Percentiles rank a stretch among this genome's conserved stretches.
Evolutionary conservation across 768 basidiomycete species (phyloP).

Genomic region (Leccinum broughii): DNA sequence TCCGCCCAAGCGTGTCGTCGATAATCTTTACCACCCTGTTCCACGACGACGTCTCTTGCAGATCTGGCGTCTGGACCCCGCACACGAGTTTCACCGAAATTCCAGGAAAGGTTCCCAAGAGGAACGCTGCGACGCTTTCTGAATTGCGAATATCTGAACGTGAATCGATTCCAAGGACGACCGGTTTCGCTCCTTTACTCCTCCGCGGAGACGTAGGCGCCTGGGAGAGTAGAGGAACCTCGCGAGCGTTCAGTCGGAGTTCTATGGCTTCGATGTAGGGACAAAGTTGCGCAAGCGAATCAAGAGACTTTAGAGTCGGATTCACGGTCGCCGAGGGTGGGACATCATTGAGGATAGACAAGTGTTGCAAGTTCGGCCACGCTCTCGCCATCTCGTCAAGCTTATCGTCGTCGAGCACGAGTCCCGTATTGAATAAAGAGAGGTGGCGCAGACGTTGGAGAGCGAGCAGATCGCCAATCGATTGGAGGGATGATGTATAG

Average conservation of each 20-base stretch:
- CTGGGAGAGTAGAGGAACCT: conserved; percentile 8
- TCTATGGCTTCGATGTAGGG: conserved; percentile 18
- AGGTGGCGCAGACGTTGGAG: conserved; percentile 16
- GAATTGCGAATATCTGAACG: conserved; percentile 24
- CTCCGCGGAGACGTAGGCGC: background rate
- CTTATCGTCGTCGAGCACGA: conserved; percentile 15
- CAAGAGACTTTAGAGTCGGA: conserved; percentile 13
- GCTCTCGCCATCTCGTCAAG: conserved; percentile 19
- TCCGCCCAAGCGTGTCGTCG: conserved; percentile 16
- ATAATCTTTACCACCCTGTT: conserved; percentile 21
- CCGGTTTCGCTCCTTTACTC: conserved; percentile 4
- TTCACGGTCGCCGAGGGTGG: conserved; percentile 8
- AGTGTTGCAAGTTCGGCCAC: conserved; percentile 21
- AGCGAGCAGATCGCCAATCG: conserved; percentile 9
- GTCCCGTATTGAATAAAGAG: conserved; percentile 11
- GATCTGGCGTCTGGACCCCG: conserved; percentile 5
- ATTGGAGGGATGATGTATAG: conserved; percentile 15
- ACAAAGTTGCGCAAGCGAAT: conserved; percentile 14
- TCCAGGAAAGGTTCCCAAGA: conserved; percentile 13
- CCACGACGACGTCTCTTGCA: conserved; percentile 22
- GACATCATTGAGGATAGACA: conserved; percentile 17
- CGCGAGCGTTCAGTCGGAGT: conserved; percentile 21
- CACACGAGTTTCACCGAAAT: conserved; percentile 10
- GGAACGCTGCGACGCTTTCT: conserved; percentile 16
- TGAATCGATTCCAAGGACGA: conserved; percentile 12